Conservation (phyloP, 306 rosid genomes). For the Herpetospermum pedunculosum region DNA sequence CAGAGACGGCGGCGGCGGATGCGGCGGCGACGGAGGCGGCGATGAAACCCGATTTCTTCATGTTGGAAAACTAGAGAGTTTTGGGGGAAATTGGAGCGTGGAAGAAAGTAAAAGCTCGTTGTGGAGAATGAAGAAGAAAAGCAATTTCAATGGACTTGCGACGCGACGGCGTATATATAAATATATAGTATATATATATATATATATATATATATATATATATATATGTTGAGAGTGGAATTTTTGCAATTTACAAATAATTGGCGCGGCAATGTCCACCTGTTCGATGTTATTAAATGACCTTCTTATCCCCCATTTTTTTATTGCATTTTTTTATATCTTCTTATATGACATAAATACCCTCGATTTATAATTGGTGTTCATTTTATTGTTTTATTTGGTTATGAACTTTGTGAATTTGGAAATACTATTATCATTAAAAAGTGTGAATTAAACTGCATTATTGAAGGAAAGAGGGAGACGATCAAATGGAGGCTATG, state of each 20-base stretch:
- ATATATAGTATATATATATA: not conserved
- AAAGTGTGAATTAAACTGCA: not conserved
- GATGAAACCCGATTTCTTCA: slow-evolving; percentile 42
- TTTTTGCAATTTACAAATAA: slow-evolving; percentile 1
- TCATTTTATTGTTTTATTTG: not conserved
- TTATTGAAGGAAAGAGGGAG: too few relatives aligned
- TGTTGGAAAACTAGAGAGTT: not conserved
- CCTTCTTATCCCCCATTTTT: not conserved
- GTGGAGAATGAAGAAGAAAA: not conserved
- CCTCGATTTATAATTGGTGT: not conserved
- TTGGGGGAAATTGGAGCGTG: not conserved
- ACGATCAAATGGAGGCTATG: too few relatives aligned
- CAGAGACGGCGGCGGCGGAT: slow-evolving; percentile 26
- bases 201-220: not conserved
- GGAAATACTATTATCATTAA: not conserved
- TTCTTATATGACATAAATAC: not conserved
- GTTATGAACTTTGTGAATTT: not conserved
- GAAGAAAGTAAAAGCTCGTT: not conserved
- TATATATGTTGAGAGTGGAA: not conserved
- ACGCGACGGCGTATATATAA: not conserved
- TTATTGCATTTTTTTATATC: not conserved
- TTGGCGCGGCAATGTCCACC: slow-evolving; percentile 1
- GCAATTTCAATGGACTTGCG: not conserved
- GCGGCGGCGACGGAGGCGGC: slow-evolving; percentile 52
- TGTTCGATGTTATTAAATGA: not conserved